Percentiles rank a stretch among this genome's conserved stretches.
These are phyloP conservation scores for Jasminum sambac DNA, from an alignment of 257 asterid species.

Conservation along the genomic window DNA sequence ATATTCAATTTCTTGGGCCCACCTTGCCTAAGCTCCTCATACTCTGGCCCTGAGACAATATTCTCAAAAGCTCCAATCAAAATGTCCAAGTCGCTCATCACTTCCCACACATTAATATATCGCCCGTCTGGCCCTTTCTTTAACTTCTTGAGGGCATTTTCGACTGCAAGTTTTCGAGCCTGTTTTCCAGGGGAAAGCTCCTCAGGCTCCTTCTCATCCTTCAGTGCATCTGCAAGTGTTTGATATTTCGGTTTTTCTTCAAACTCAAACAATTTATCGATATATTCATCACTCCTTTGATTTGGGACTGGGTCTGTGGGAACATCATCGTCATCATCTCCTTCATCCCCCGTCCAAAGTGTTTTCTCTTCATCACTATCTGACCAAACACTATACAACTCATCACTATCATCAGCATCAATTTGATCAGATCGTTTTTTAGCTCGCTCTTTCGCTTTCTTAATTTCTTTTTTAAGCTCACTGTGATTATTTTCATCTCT, in stretches of 20 bases:
- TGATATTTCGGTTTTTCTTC: constrained; percentile 75
- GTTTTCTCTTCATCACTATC: constrained; percentile 82
- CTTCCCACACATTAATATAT: constrained; percentile 89
- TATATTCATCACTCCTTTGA: constrained; percentile 68
- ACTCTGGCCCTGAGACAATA: constrained; percentile 89
- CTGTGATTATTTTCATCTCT: constrained; percentile 41
- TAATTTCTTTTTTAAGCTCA: constrained; percentile 68
- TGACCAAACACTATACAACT: constrained; percentile 64
- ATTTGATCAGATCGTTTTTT: constrained; percentile 49
- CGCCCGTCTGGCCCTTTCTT: constrained; percentile 95
- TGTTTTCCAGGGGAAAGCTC: constrained; percentile 83
- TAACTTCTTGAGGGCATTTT: constrained; percentile 85
- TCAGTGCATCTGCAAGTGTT: constrained; percentile 70
- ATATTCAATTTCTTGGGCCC: constrained; percentile 85
- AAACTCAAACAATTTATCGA: constrained; percentile 75
- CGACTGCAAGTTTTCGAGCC: constrained; percentile 81
- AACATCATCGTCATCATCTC: constrained; percentile 66
- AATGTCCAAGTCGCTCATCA: constrained; percentile 88
- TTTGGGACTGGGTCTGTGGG: constrained; percentile 77
- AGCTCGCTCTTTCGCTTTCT: constrained; percentile 71
- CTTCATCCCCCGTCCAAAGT: constrained; percentile 89
- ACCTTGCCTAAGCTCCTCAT: constrained; percentile 80
- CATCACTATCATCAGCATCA: constrained; percentile 93
- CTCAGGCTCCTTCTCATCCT: constrained; percentile 79
- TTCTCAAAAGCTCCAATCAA: constrained; percentile 87